Evolutionary conservation across 164 flowering plant species (phyloP).

Genomic region (Amborella trichopoda): DNA sequence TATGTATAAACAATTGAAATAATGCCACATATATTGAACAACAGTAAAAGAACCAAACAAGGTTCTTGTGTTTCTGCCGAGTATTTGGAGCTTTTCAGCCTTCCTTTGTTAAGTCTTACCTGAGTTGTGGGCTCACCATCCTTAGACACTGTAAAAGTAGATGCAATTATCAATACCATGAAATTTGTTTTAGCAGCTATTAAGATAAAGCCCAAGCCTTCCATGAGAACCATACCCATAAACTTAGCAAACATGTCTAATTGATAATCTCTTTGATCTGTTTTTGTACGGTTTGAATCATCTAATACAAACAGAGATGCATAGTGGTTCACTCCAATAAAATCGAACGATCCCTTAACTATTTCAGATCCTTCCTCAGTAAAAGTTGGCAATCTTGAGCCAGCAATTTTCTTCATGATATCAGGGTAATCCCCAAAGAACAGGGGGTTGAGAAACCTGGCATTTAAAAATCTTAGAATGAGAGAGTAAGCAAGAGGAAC

Average conservation of each 20-base stretch:
- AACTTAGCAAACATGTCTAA: slow-evolving; percentile 24
- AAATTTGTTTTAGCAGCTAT: background rate
- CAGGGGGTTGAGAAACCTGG: slow-evolving; percentile 30
- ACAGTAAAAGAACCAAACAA: background rate
- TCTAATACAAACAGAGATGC: slow-evolving; percentile 13
- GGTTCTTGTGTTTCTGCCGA: no score
- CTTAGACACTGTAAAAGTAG: background rate
- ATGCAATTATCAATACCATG: background rate
- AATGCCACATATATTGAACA: no score
- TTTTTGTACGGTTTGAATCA: slow-evolving; percentile 16
- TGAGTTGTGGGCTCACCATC: background rate
- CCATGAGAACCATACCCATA: slow-evolving; percentile 16
- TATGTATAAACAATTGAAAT: no score
- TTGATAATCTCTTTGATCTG: slow-evolving; percentile 19
- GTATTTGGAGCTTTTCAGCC: background rate
- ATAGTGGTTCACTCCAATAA: slow-evolving; percentile 50
- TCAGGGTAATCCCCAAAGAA: slow-evolving; percentile 44
- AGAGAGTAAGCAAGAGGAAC: no score
- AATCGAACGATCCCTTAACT: slow-evolving; percentile 45
- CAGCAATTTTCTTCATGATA: slow-evolving; percentile 29
- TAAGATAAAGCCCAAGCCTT: background rate
- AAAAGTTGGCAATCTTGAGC: slow-evolving; percentile 36
- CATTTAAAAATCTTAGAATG: no score
- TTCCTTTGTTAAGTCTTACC: background rate
- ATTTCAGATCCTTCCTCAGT: slow-evolving; percentile 23